phyloP scores from a whole-genome alignment of 495 filamentous ascomycete genomes.

The Pseudotulostoma volvatum region DNA sequence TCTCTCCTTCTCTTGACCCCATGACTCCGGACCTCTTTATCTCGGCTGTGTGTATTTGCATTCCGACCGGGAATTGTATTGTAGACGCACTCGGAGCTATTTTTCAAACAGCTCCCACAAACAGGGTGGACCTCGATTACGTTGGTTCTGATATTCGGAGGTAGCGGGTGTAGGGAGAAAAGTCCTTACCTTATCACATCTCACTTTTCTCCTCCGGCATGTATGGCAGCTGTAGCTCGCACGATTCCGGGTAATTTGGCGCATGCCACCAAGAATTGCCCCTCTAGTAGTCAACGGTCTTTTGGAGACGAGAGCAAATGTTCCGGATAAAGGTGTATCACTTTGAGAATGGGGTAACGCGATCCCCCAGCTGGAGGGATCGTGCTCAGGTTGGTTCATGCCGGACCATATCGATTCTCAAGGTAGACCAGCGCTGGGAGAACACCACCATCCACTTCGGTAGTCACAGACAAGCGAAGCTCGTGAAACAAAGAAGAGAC shows the following conservation, averaged over 20 bases:
- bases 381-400: too few relatives aligned
- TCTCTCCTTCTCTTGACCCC: slow-evolving; percentile 24
- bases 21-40: slow-evolving; percentile 10
- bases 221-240: slow-evolving; percentile 34
- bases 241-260: slow-evolving; percentile 34
- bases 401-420: too few relatives aligned
- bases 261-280: slow-evolving; percentile 9
- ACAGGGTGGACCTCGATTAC: slow-evolving; percentile 28
- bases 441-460: too few relatives aligned
- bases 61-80: slow-evolving; percentile 20
- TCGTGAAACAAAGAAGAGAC: too few relatives aligned
- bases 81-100: slow-evolving; percentile 28
- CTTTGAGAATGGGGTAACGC: too few relatives aligned
- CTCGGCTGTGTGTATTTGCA: slow-evolving; percentile 5
- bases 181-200: slow-evolving; percentile 26
- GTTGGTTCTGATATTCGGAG: too few relatives aligned
- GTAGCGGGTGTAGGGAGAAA: neutral
- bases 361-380: too few relatives aligned
- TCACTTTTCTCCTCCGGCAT: slow-evolving; percentile 32
- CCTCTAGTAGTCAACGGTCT: neutral
- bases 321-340: too few relatives aligned
- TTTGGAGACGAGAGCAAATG: too few relatives aligned
- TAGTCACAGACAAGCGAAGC: too few relatives aligned
- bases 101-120: slow-evolving; percentile 33
- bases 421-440: too few relatives aligned